A percentile compares a stretch with the other conserved stretches of the same genome.
Evolutionary conservation across 768 basidiomycete genomes (phyloP).

Genomic region (Leccinum longicurvipes): DNA sequence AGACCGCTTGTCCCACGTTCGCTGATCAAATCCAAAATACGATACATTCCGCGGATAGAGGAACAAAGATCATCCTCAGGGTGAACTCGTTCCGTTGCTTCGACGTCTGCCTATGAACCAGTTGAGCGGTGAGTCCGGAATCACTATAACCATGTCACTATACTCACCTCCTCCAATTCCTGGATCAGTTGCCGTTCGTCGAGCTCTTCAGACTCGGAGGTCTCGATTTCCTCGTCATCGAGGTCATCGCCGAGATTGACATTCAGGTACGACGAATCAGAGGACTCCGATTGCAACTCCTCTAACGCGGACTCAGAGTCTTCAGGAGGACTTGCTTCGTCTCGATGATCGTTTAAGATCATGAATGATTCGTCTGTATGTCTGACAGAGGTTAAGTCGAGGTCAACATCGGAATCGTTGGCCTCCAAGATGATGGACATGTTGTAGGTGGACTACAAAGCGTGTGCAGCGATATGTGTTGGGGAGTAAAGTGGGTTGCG

Average conservation of each 20-base stretch:
- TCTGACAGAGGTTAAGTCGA: slow-evolving; percentile 1
- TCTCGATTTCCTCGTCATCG: slow-evolving; percentile 16
- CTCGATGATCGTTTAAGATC: slow-evolving; percentile 1
- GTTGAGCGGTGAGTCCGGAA: neutral
- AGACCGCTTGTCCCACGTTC: slow-evolving; percentile 50
- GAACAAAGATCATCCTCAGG: slow-evolving; percentile 22
- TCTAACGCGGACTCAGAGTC: neutral
- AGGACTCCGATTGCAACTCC: slow-evolving; percentile 17
- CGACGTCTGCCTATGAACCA: slow-evolving; percentile 17
- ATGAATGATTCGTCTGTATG: slow-evolving; percentile 10
- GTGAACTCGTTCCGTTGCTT: slow-evolving; percentile 5
- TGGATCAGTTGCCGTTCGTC: slow-evolving; percentile 6
- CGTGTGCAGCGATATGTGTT: neutral
- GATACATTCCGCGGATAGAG: slow-evolving; percentile 44
- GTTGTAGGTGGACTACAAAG: neutral
- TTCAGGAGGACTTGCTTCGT: slow-evolving; percentile 3
- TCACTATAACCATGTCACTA: neutral
- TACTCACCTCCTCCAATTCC: slow-evolving; percentile 17
- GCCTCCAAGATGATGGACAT: slow-evolving; percentile 19
- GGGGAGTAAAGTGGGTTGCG: neutral
- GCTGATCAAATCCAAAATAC: slow-evolving; percentile 51
- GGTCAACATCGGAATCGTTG: slow-evolving; percentile 8
- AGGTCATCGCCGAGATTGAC: slow-evolving; percentile 12
- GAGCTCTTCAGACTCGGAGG: slow-evolving; percentile 15
- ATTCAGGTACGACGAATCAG: slow-evolving; percentile 19